phyloP scores from a whole-genome alignment of 2,329 filamentous ascomycete genomes.

The Curvularia sp. region DNA sequence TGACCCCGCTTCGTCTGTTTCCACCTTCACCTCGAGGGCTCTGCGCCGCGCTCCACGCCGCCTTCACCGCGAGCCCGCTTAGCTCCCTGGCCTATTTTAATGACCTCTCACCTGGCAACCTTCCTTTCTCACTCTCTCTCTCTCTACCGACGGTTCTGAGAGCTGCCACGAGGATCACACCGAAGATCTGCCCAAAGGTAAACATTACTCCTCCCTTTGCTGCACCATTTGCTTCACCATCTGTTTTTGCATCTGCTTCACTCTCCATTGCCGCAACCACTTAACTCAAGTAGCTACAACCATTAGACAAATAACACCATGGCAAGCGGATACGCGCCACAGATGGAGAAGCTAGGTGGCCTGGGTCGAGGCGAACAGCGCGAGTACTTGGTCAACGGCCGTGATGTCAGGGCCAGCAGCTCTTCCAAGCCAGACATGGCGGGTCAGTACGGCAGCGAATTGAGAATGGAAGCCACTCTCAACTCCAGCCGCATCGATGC shows the following conservation, averaged over 20 bases:
- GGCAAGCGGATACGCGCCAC: slow-evolving; percentile 13
- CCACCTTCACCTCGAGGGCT: slow-evolving; percentile 4
- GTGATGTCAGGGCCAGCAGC: background rate
- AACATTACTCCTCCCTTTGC: background rate
- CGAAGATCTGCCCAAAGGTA: background rate
- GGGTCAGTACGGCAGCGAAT: background rate
- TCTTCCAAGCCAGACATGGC: background rate
- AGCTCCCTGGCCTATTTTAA: background rate
- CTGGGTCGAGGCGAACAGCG: slow-evolving; percentile 8
- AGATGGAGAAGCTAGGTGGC: slow-evolving; percentile 14
- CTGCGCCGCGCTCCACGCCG: background rate
- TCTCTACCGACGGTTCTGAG: background rate
- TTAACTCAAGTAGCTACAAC: background rate
- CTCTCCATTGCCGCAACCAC: background rate
- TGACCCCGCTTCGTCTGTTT: slow-evolving; percentile 1
- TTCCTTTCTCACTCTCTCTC: background rate
- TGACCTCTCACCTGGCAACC: too few relatives aligned
- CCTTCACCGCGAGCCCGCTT: slow-evolving; percentile 7
- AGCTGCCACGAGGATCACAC: too few relatives aligned
- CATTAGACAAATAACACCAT: background rate
- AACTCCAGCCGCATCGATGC: background rate
- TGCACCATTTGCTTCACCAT: background rate
- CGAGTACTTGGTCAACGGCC: slow-evolving; percentile 3
- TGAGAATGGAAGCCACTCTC: background rate
- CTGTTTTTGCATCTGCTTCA: background rate